Evolutionary conservation across 148 eudicot species (phyloP).

Genomic region (Salicornia ramosissima): DNA sequence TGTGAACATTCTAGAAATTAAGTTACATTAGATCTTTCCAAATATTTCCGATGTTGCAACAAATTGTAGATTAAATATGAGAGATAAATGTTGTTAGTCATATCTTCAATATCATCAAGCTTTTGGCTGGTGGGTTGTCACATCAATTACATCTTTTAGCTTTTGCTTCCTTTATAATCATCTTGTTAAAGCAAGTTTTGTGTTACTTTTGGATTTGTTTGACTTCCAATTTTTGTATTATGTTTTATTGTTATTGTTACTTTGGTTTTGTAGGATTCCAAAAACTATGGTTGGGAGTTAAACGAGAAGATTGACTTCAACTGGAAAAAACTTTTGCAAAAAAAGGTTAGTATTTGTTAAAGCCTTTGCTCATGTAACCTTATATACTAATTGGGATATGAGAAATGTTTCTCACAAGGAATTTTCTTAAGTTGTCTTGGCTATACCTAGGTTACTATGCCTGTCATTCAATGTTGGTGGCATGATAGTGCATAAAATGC

Average conservation of each 20-base stretch:
- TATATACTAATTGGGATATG: no score
- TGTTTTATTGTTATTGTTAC: neutral
- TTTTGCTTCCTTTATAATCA: neutral
- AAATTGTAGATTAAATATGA: no score
- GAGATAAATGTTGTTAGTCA: no score
- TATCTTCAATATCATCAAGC: neutral
- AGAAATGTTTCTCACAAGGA: no score
- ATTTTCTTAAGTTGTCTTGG: no score
- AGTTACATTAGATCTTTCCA: no score
- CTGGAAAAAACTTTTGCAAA: slow-evolving; percentile 92
- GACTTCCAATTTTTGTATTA: neutral
- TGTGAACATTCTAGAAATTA: neutral
- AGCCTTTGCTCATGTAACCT: slow-evolving; percentile 2
- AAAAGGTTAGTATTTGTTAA: slow-evolving; percentile 57
- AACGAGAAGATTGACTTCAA: slow-evolving; percentile 77
- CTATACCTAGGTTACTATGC: no score
- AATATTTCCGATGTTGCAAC: no score
- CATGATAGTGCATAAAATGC: no score
- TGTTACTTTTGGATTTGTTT: neutral
- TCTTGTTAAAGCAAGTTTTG: neutral
- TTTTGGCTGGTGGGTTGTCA: slow-evolving; percentile 3
- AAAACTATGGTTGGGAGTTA: slow-evolving; percentile 86
- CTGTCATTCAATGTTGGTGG: no score
- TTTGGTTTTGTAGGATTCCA: slow-evolving; percentile 67
- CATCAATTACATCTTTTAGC: neutral